Percentiles rank a stretch among this genome's conserved stretches.
Evolutionary conservation across 139 green algal species (phyloP).

Genomic region (Eudorina sp.): DNA sequence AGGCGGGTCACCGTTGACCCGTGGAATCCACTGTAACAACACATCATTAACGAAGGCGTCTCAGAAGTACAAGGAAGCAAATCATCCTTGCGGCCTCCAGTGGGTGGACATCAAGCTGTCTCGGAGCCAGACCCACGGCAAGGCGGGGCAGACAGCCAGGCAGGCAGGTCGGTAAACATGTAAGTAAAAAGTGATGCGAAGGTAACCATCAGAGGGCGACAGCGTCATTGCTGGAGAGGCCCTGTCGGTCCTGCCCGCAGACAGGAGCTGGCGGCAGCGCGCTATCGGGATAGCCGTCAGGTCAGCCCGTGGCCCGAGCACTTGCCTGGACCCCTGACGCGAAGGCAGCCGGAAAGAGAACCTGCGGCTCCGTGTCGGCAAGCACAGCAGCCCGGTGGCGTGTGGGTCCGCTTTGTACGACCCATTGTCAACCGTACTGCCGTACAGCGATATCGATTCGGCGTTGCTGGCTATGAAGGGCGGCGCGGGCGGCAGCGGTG

Average conservation of each 20-base stretch:
- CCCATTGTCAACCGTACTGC: not conserved
- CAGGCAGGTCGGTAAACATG: not conserved
- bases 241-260: not conserved
- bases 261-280: too few relatives aligned
- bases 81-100: too few relatives aligned
- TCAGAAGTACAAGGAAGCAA: too few relatives aligned
- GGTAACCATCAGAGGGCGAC: not conserved
- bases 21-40: not conserved
- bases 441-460: not conserved
- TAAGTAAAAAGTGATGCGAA: not conserved
- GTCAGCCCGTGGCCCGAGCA: not conserved
- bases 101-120: too few relatives aligned
- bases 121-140: too few relatives aligned
- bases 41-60: not conserved
- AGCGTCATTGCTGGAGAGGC: not conserved
- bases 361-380: not conserved
- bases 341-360: conserved; percentile 31
- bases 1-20: not conserved
- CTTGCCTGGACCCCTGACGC: conserved; percentile 2
- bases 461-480: not conserved
- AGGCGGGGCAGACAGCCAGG: not conserved
- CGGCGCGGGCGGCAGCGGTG: not conserved
- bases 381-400: not conserved
- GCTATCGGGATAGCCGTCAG: too few relatives aligned
- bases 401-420: not conserved